Base-by-base conservation (phyloP, 108 stramenopile genomes). In the Cyclostephanos tholiformis region DNA sequence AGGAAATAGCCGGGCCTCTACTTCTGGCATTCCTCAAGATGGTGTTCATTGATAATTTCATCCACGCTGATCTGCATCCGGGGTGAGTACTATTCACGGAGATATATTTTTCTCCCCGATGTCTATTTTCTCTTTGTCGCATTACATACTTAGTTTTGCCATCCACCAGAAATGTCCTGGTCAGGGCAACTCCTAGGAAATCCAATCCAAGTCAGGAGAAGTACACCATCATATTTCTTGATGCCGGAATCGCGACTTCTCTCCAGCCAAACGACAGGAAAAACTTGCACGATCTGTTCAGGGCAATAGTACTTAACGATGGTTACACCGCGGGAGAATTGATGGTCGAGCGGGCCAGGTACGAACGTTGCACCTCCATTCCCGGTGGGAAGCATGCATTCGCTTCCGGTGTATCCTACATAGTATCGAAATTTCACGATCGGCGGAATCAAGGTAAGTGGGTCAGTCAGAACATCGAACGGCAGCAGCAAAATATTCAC, bases 391-490 rank as follows among this genome's bases (percentile, higher is more conserved):
- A 87, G 13, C 91, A 93, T 56, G 87, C 82, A 23, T 96, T 96
- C 84, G 84, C 96, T 2, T 72, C 76, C 5, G 93, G 91, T 14
- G 81, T 96, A 19, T 73, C 75, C 60, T 79, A 84, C 16, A 88
- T 96, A 41, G 92, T 96, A 2, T 82, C 88, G 12, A 92, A 94
- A 70, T 96, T 96, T 64, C 96, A 96, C 68, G 92, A 96, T 65
- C 84, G 86, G 5, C 66, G 86, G 25, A 89, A 88, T 57, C 75
- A 88, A 66, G 93, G 61, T 62, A n/a, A 41, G 61, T 41, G 4
- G 2, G 32, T 60, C 16, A 11, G 22, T 22, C 20, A 10, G 8
- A 19, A 38, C n/a, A 7, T 38, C 35, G 4, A 13, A 11, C 5
- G 4, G 59, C 14, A 26, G 2, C 25, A 27, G 2, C 14, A 14